Base-by-base conservation (phyloP, 768 basidiomycete species). In the Hericium alpestre region DNA sequence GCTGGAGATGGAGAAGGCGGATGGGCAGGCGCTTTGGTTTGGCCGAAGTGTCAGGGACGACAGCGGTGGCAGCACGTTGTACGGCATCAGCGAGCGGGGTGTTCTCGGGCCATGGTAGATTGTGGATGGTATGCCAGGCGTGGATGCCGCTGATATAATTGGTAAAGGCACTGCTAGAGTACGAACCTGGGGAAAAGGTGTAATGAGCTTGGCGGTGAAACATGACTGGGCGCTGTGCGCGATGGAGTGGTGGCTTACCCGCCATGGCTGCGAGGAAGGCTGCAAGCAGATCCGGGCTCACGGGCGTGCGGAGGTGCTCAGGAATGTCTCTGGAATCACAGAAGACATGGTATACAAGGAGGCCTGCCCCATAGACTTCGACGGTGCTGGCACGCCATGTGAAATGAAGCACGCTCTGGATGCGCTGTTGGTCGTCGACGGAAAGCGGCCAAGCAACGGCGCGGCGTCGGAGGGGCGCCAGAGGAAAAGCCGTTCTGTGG, bases 41-140 rank as follows among this genome's bases (percentile, higher is more conserved):
- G 23, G 23, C 23, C 0, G 72, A 71, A 0, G 68, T 43, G 0
- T 64, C 20, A 0, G 75, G 77, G 0, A 73, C 59, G 0, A 73
- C 43, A 1, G 51, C 48, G 0, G 64, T 62, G 1, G 73, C 72
- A 0, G 65, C 73, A 20, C 60, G 62, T 0, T 78, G 61, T 0
- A 73, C 32, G 0, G 65, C 56, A 0, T 72, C 65, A 11, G 73
- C 37, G 18, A 70, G 63, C 0, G 49, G 43, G 0, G 65, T 49
- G 22, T 73, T 58, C 0, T 71, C 55, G 1, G 13, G 47, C 72
- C 73, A 78, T 0, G 25, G 47, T 0, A 73, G 4, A 0, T 75
- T 66, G 56, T 81, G 76, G 0, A 79, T 51, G 0, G 72, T 64
- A 59, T 79, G 77, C 78, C 78, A 81, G 1, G 78, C 76, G 1